Conservation (phyloP, 331 rosid genomes). For the Spiraea crenata region DNA sequence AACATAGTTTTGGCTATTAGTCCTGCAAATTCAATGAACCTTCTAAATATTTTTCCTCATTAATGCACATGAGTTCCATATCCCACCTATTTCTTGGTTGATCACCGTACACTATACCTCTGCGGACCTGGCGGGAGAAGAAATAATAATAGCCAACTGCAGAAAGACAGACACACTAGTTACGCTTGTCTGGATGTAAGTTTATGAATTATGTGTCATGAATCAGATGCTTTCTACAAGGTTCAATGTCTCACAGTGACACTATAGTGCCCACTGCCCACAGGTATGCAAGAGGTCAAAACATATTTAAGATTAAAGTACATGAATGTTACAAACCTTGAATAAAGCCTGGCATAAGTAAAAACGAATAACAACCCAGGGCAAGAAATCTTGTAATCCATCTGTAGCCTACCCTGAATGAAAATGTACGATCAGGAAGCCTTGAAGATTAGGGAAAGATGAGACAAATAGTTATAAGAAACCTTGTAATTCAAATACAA, state of each 20-base stretch:
- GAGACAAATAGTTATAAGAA: conserved; percentile 15
- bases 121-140: conserved; percentile 75
- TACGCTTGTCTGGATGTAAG: neutral
- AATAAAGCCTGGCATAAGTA: conserved; percentile 80
- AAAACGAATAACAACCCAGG: conserved; percentile 72
- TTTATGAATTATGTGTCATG: neutral
- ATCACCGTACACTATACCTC: conserved; percentile 87
- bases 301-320: conserved; percentile 17
- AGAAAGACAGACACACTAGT: conserved; percentile 21
- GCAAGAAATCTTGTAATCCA: conserved; percentile 80
- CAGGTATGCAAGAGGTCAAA: neutral
- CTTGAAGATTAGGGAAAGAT: conserved; percentile 9
- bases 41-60: conserved; percentile 8
- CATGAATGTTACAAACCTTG: conserved; percentile 55
- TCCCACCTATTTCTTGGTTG: conserved; percentile 88
- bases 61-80: conserved; percentile 10
- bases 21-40: conserved; percentile 17
- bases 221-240: neutral
- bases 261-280: neutral
- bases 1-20: conserved; percentile 25
- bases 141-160: conserved; percentile 83
- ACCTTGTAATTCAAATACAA: conserved; percentile 11
- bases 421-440: conserved; percentile 46
- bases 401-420: conserved; percentile 91
- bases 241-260: neutral